Evolutionary conservation across 495 filamentous ascomycete genomes (phyloP).

Genomic region (Tetracladium setigerum): DNA sequence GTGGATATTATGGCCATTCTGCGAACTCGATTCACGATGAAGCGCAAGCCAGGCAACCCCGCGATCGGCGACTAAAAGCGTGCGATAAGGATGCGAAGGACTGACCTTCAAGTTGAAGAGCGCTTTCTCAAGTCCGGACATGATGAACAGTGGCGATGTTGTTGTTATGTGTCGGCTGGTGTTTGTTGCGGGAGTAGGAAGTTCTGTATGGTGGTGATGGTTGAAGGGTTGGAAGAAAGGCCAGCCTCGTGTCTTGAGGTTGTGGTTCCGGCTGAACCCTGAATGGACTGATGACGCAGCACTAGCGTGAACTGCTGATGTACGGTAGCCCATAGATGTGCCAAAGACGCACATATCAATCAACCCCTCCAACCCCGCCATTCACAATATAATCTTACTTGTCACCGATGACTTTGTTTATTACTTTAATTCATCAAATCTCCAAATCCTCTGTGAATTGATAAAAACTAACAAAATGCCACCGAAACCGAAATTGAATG

Average conservation of each 20-base stretch:
- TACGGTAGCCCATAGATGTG: constrained; percentile 1
- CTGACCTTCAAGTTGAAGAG: constrained; percentile 56
- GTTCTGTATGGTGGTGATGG: not conserved
- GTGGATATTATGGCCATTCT: not conserved
- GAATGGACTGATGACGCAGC: constrained; percentile 21
- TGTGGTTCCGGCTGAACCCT: not conserved
- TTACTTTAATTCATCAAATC: not conserved
- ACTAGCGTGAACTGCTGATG: not conserved
- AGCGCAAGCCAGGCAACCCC: constrained; percentile 4
- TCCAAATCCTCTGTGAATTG: not conserved
- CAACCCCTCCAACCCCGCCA: constrained; percentile 6
- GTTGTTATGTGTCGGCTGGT: not conserved
- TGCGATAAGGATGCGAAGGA: constrained; percentile 3
- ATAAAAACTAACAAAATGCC: constrained; percentile 27
- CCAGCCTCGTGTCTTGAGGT: not conserved
- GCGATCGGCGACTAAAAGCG: constrained; percentile 1
- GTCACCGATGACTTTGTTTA: constrained; percentile 1
- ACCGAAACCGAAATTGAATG: constrained; percentile 42
- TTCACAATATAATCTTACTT: constrained; percentile 2
- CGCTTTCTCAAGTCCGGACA: constrained; percentile 58
- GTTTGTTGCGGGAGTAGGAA: no score
- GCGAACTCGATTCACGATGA: no score
- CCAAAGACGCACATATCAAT: constrained; percentile 8
- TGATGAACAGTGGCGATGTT: constrained; percentile 19
- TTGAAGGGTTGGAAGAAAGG: not conserved